Evolutionary conservation across 2,329 filamentous ascomycete genomes (phyloP).

Genomic region (Aspergillus brasiliensis): DNA sequence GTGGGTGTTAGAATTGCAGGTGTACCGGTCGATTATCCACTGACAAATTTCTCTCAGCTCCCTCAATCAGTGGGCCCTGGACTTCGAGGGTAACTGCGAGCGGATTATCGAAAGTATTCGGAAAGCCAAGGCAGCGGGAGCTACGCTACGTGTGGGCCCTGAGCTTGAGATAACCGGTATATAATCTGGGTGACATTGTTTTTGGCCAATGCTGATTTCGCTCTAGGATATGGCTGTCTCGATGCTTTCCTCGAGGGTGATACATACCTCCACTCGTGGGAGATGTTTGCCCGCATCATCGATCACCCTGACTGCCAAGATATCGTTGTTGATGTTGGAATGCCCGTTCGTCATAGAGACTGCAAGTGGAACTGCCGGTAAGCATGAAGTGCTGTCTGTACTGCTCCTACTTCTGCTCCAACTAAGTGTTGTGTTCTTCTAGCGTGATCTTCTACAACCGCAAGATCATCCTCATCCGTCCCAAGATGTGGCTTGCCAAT

Average conservation of each 20-base stretch:
- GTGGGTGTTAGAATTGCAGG: conserved; percentile 20
- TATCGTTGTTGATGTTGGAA: conserved; percentile 67
- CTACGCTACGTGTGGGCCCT: conserved; percentile 63
- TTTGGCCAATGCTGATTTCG: neutral
- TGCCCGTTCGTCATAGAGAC: conserved; percentile 65
- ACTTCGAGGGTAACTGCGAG: conserved; percentile 64
- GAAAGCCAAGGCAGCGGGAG: conserved; percentile 61
- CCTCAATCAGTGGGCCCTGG: conserved; percentile 56
- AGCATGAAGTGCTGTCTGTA: neutral
- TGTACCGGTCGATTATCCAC: conserved; percentile 1
- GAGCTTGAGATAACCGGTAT: conserved; percentile 58
- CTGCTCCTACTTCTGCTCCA: neutral
- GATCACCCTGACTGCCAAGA: conserved; percentile 61
- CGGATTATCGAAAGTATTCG: conserved; percentile 66
- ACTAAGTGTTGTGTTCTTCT: neutral
- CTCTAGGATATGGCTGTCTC: conserved; percentile 60
- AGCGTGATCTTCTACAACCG: conserved; percentile 64
- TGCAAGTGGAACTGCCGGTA: conserved; percentile 65
- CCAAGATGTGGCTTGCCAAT: conserved; percentile 71
- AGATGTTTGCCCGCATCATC: conserved; percentile 64
- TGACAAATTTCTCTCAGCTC: conserved; percentile 26
- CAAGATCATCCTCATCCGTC: conserved; percentile 70
- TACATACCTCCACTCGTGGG: conserved; percentile 62
- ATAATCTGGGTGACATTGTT: neutral
- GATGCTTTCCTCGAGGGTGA: conserved; percentile 67